phyloP scores from a whole-genome alignment of 345 rosid genomes.

The Citropsis articulata region DNA sequence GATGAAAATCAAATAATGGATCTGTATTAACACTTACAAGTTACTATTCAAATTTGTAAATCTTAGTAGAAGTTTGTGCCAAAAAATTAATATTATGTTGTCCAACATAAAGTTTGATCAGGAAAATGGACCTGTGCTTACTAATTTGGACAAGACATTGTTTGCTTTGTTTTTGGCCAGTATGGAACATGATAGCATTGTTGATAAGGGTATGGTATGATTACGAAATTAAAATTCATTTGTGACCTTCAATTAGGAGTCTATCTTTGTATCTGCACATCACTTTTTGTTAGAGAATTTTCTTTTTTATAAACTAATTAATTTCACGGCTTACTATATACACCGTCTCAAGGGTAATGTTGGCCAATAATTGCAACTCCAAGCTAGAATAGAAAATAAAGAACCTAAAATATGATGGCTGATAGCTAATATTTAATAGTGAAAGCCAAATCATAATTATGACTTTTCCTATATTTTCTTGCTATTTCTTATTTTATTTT shows the following conservation, averaged over 20 bases:
- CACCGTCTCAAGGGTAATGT: background rate
- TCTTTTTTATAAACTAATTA: background rate
- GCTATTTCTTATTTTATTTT: background rate
- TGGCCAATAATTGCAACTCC: background rate
- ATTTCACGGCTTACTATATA: background rate
- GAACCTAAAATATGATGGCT: background rate
- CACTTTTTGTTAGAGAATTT: background rate
- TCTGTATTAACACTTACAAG: background rate
- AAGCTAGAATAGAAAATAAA: background rate
- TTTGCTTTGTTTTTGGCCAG: background rate
- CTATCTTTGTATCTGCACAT: background rate
- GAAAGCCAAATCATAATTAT: background rate
- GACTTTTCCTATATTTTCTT: background rate
- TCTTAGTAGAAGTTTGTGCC: background rate
- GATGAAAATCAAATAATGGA: background rate
- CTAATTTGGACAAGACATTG: background rate
- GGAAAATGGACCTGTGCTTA: background rate
- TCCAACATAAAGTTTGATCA: background rate
- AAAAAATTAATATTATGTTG: too few species aligned
- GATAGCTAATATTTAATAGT: background rate
- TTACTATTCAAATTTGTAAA: background rate
- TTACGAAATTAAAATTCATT: background rate
- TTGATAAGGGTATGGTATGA: background rate
- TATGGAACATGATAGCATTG: background rate
- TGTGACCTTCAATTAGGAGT: background rate